phyloP scores from a whole-genome alignment of 345 rosid species.

The Populus ilicifolia region DNA sequence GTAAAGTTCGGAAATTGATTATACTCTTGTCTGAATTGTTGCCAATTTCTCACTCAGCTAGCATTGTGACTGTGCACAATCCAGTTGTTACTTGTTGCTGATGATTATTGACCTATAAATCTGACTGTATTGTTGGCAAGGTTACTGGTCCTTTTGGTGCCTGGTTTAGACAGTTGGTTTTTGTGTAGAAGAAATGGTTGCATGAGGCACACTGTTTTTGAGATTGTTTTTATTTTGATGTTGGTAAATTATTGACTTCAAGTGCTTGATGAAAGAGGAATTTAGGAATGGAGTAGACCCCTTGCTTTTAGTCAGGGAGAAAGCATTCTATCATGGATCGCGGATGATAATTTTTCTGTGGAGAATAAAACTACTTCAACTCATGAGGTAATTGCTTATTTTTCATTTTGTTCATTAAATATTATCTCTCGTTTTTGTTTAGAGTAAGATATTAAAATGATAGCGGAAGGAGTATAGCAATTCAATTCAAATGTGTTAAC shows the following conservation, averaged over 20 bases:
- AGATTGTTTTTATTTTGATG: neutral
- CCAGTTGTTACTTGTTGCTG: neutral
- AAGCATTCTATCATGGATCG: conserved; percentile 60
- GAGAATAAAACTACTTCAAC: conserved; percentile 47
- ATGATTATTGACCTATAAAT: neutral
- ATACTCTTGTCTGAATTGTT: neutral
- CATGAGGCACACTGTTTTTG: neutral
- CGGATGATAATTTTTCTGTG: conserved; percentile 59
- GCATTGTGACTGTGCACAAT: neutral
- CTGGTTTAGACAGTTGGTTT: neutral
- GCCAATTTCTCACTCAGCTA: neutral
- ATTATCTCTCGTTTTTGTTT: neutral
- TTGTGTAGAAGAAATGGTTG: neutral
- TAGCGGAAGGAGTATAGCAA: neutral
- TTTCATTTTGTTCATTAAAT: neutral
- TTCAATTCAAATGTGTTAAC: neutral
- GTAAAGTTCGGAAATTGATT: neutral
- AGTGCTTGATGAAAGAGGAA: conserved; percentile 42
- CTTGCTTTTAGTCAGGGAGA: conserved; percentile 69
- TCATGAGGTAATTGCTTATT: conserved; percentile 48
- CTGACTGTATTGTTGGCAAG: neutral
- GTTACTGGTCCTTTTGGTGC: neutral
- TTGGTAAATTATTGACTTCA: neutral
- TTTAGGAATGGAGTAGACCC: conserved; percentile 44
- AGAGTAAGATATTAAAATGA: neutral